Evolutionary conservation across 192 early-diverging fungal species (phyloP).

Genomic region (Thamnidium elegans): DNA sequence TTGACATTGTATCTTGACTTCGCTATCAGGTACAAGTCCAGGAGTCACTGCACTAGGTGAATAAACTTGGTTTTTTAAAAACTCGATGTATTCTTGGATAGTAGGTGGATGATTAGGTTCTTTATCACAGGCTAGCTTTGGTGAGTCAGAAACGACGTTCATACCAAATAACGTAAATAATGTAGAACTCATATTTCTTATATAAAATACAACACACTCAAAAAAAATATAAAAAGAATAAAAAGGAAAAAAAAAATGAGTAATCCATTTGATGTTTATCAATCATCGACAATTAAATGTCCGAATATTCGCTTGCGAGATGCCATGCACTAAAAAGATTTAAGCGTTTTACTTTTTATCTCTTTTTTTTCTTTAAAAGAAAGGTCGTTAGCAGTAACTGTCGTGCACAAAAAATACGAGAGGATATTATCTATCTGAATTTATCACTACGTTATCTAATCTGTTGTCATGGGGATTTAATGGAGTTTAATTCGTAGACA

Average conservation of each 20-base stretch:
- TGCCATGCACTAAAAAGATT: too few species aligned
- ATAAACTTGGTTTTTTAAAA: slow-evolving; percentile 35
- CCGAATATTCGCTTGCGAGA: too few species aligned
- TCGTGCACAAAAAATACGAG: too few species aligned
- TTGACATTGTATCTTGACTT: slow-evolving; percentile 45
- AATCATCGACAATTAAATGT: too few species aligned
- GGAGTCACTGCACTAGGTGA: slow-evolving; percentile 31
- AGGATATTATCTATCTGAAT: too few species aligned
- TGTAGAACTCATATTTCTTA: slow-evolving; percentile 1
- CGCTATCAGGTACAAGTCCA: slow-evolving; percentile 2
- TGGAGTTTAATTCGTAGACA: too few species aligned
- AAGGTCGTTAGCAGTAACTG: too few species aligned
- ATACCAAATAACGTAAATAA: slow-evolving; percentile 38
- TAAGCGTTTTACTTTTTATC: too few species aligned
- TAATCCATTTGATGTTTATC: too few species aligned
- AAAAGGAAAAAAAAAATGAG: neutral
- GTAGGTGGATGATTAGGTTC: slow-evolving; percentile 11
- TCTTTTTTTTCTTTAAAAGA: too few species aligned
- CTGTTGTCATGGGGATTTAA: too few species aligned
- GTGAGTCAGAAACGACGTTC: slow-evolving; percentile 34
- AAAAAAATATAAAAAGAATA: neutral
- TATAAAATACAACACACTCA: neutral
- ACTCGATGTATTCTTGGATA: slow-evolving; percentile 33
- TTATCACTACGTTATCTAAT: too few species aligned
- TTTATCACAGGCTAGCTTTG: neutral